These are phyloP conservation scores for Kodamaea derodonti DNA, from an alignment of 1,139 yeast genomes.

Conservation along the genomic window DNA sequence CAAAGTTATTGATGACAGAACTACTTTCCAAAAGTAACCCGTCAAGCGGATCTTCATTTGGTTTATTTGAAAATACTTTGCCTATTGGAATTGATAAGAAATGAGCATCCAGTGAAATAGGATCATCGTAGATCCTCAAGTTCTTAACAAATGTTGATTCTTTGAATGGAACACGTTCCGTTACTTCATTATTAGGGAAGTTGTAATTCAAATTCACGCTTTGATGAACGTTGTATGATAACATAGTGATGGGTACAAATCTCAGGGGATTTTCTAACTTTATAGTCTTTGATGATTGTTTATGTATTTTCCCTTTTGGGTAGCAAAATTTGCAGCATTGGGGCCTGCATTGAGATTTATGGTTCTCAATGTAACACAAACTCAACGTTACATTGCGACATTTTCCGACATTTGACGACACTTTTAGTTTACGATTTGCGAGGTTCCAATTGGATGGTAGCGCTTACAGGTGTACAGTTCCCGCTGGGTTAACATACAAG, in stretches of 20 bases:
- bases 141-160: conserved; percentile 22
- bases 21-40: conserved; percentile 24
- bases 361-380: too few species aligned
- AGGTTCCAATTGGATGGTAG: neutral
- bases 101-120: conserved; percentile 12
- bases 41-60: conserved; percentile 25
- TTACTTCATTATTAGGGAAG: conserved; percentile 15
- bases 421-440: conserved; percentile 1
- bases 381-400: too few species aligned
- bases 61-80: conserved; percentile 8
- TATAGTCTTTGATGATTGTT: neutral
- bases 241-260: neutral
- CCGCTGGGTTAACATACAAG: too few species aligned
- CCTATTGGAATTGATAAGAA: conserved; percentile 12
- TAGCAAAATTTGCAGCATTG: neutral
- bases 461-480: too few species aligned
- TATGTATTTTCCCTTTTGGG: neutral
- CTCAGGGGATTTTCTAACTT: conserved; percentile 5
- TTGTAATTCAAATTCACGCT: conserved; percentile 18
- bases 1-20: conserved; percentile 14
- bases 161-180: conserved; percentile 9
- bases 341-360: too few species aligned
- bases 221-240: conserved; percentile 11
- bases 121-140: conserved; percentile 21
- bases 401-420: too few species aligned